Evolutionary conservation across 169 alveolate genomes (phyloP), one percentile per base, ranked within the genome.

Genomic region (Eimeria acervulina): DNA sequence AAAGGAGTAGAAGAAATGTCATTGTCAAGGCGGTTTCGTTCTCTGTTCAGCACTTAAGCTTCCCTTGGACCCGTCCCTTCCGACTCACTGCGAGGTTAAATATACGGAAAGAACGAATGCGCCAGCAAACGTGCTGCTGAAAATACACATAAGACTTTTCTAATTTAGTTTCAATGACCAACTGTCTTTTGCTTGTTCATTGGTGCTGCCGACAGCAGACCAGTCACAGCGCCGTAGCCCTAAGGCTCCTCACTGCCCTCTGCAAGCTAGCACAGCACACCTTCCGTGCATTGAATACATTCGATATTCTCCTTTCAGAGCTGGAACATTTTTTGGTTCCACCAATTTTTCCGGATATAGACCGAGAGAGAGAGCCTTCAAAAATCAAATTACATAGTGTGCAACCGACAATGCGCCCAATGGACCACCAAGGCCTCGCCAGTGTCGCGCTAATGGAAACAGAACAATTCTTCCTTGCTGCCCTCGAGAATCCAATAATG

Each of bases 351-450:
- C 36, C 61, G 23, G 33, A 76, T 38, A 42, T n/a, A 44, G 23
- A 42, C 52, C 0, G 17, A 21, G 59, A 76, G 87, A 76, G 63
- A 76, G 87, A 21, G 21, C 40, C 38, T 76, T 38, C 38, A 5
- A 76, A 76, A 42, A 26, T 26, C 19, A n/a, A 38, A 40, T 23
- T 76, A 63, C 63, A 7, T 7, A 38, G 87, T 21, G 87, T n/a
- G 63, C 87, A 38, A n/a, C 33, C 38, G 63, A 40, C 31, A 40
- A 26, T 23, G 21, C 52, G 87, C 87, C 84, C 87, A 76, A 42
- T 76, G 87, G 87, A 76, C 87, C 87, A 76, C 38, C 61, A 38
- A n/a, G 87, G 87, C 87, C 87, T 40, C 80, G 47, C 28, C 80
- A 68, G 47, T 68, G 87, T 63, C 87, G 21, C 80, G 47, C 28